Evolutionary conservation across 1,284 basidiomycete species (phyloP).

Genomic region (Laetiporus sulphureus): DNA sequence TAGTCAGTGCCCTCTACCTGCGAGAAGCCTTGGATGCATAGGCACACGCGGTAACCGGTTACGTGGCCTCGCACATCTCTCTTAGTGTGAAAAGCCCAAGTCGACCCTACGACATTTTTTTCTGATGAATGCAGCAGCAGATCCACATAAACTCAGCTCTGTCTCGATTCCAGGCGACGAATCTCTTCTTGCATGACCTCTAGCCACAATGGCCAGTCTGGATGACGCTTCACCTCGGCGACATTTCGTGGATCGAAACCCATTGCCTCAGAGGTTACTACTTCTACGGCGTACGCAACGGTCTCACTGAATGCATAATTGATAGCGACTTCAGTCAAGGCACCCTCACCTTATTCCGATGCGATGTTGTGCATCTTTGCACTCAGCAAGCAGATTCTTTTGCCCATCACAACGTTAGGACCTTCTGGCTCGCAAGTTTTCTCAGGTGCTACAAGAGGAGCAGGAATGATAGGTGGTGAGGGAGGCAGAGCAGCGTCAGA

Average conservation of each 20-base stretch:
- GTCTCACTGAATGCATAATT: background rate
- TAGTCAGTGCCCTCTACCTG: constrained; percentile 33
- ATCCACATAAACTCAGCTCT: too few species aligned
- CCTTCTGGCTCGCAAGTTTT: constrained; percentile 1
- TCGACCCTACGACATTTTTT: constrained; percentile 21
- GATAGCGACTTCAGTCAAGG: background rate
- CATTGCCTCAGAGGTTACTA: constrained; percentile 1
- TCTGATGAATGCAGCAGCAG: too few species aligned
- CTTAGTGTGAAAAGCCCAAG: constrained; percentile 30
- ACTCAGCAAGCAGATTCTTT: constrained; percentile 1
- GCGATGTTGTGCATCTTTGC: background rate
- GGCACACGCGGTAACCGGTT: constrained; percentile 25
- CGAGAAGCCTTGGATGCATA: constrained; percentile 32
- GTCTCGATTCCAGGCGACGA: too few species aligned
- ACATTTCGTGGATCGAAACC: constrained; percentile 12
- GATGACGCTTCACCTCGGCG: constrained; percentile 17
- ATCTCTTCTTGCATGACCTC: too few species aligned
- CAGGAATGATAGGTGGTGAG: background rate
- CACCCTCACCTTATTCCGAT: background rate
- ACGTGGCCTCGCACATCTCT: constrained; percentile 21
- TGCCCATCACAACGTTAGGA: constrained; percentile 3
- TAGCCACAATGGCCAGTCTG: too few species aligned
- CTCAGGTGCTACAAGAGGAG: background rate
- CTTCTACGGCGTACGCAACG: background rate
- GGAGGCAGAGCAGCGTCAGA: background rate